Percentiles rank a stretch among this genome's conserved stretches.
Conservation (phyloP, 305 asterid species). For the Fraxinus angustifolia region DNA sequence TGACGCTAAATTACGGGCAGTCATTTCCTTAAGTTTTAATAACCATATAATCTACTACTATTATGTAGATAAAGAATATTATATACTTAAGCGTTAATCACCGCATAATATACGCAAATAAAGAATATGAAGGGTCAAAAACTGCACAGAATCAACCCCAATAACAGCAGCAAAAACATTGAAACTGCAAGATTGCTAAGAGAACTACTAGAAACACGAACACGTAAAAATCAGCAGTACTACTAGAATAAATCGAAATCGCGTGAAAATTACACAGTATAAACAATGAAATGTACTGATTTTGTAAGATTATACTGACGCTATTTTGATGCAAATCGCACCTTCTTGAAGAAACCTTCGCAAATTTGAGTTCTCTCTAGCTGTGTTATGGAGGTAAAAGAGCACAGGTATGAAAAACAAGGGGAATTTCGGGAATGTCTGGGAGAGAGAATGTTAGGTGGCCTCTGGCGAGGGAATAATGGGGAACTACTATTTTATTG, state of each 20-base stretch:
- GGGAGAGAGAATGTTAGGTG: not conserved
- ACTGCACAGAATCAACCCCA: not conserved
- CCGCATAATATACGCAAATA: not conserved
- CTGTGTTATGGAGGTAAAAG: slow-evolving; percentile 4
- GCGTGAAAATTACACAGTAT: not conserved
- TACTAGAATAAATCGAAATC: not conserved
- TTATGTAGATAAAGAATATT: not conserved
- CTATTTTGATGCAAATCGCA: not conserved
- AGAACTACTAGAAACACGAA: not conserved
- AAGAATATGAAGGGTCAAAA: not conserved
- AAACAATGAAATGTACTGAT: not conserved
- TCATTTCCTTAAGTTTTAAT: not conserved
- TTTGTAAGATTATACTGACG: not conserved
- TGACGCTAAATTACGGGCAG: not conserved
- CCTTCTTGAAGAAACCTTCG: not conserved
- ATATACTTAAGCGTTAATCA: not conserved
- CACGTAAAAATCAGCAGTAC: not conserved
- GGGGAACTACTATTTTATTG: not conserved
- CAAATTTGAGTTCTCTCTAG: not conserved
- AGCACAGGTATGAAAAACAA: not conserved
- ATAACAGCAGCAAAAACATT: not conserved
- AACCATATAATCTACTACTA: not conserved
- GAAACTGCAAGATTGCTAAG: not conserved
- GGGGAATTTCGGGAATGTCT: not conserved
- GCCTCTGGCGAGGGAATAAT: not conserved